These are phyloP conservation scores for Oxalis stricta DNA, from an alignment of 441 rosid genomes.

Conservation along the genomic window DNA sequence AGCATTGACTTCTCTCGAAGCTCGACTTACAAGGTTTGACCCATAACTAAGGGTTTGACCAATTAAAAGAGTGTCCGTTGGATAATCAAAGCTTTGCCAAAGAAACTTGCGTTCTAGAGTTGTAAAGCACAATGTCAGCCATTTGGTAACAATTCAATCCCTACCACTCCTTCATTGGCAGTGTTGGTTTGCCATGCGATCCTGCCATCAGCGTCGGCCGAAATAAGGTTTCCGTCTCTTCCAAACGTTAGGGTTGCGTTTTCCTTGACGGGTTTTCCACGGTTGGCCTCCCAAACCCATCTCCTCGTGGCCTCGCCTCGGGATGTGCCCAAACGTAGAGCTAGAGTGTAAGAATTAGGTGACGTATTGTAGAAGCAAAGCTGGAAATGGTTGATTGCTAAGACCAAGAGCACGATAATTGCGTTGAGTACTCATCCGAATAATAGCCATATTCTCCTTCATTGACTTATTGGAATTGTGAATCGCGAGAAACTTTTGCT, in stretches of 20 bases:
- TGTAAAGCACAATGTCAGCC: conserved; percentile 62
- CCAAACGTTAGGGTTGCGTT: conserved; percentile 44
- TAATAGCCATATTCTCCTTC: conserved; percentile 30
- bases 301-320: conserved; percentile 26
- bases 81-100: conserved; percentile 71
- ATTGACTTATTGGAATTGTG: no score
- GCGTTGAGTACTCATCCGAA: conserved; percentile 25
- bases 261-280: conserved; percentile 41
- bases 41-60: conserved; percentile 38
- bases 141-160: conserved; percentile 31
- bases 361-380: conserved; percentile 72
- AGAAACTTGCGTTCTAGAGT: conserved; percentile 30
- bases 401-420: conserved; percentile 24
- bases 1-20: conserved; percentile 15
- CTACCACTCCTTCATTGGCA: conserved; percentile 43
- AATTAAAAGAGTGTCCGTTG: conserved; percentile 57
- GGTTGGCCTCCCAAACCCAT: conserved; percentile 64
- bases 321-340: conserved; percentile 38
- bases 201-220: conserved; percentile 42
- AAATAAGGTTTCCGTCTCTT: conserved; percentile 40
- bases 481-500: no score
- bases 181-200: conserved; percentile 66
- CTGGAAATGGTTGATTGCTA: conserved; percentile 31
- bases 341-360: conserved; percentile 48
- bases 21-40: conserved; percentile 42